Conservation (phyloP, 257 asterid genomes). For the Solanum microdontum region DNA sequence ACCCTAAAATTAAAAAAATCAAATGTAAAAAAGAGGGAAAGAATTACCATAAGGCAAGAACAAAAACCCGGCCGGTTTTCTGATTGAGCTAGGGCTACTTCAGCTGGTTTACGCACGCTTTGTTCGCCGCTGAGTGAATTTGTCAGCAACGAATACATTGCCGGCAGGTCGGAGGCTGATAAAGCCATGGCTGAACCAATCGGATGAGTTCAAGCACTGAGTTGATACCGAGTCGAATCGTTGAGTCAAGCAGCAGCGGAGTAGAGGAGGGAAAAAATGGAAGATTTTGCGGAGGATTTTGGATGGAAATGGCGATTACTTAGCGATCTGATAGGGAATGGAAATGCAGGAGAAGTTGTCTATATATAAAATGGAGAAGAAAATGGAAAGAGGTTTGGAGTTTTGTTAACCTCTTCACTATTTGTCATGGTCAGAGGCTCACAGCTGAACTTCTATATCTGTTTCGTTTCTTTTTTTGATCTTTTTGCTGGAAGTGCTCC, state of each 20-base stretch:
- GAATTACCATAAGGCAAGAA: conserved; percentile 81
- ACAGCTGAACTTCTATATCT: not conserved
- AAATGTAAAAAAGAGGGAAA: not conserved
- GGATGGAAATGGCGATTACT: not conserved
- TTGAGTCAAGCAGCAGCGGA: not conserved
- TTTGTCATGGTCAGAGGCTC: not conserved
- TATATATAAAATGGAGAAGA: not conserved
- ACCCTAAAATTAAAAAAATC: not conserved
- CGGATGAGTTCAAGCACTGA: not conserved
- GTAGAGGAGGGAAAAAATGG: not conserved
- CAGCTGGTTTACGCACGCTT: conserved; percentile 87
- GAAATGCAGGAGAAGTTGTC: conserved; percentile 21
- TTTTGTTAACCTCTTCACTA: not conserved
- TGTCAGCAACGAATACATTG: conserved; percentile 62
- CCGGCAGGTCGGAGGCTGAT: conserved; percentile 73
- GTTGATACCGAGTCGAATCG: not conserved
- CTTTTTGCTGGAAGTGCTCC: not conserved
- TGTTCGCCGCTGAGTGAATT: conserved; percentile 70
- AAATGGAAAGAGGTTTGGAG: not conserved
- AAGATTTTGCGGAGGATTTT: not conserved
- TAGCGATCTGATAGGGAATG: not conserved
- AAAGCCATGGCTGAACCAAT: conserved; percentile 44
- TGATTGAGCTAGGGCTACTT: conserved; percentile 63
- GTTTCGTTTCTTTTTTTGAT: not conserved
- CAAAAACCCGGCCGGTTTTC: conserved; percentile 91